phyloP scores from a whole-genome alignment of 2,329 filamentous ascomycete genomes.

The Westerdykella ornata region DNA sequence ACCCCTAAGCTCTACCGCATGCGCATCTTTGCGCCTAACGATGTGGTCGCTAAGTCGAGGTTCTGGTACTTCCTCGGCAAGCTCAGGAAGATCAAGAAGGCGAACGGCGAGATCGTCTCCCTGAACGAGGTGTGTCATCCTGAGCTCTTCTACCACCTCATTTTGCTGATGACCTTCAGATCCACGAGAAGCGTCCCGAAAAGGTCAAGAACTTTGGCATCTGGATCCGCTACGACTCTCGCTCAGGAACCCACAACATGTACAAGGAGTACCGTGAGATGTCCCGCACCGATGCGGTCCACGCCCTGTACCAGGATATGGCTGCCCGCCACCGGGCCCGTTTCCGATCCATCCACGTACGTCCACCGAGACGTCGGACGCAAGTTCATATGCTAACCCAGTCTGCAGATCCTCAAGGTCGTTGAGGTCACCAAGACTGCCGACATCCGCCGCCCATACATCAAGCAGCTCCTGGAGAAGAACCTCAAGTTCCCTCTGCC shows the following conservation, averaged over 20 bases:
- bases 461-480: conserved; percentile 97
- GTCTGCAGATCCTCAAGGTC: conserved; percentile 83
- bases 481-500: conserved; percentile 96
- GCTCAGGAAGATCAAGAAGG: conserved; percentile 99
- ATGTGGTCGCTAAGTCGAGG: conserved; percentile 97
- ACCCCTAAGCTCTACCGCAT: conserved; percentile 99
- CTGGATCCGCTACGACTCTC: conserved; percentile 99
- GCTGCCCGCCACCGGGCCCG: conserved; percentile 95
- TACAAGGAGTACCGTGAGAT: conserved; percentile 99
- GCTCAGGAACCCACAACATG: conserved; percentile 99
- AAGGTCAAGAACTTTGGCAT: conserved; percentile 99
- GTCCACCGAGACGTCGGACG: conserved; percentile 28
- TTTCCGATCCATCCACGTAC: conserved; percentile 97
- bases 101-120: conserved; percentile 97
- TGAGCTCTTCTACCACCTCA: background rate
- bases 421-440: conserved; percentile 93
- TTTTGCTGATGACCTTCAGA: conserved; percentile 48
- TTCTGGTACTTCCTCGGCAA: conserved; percentile 99
- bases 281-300: conserved; percentile 89
- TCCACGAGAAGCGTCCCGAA: conserved; percentile 96
- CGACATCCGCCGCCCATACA: conserved; percentile 96
- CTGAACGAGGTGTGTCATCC: conserved; percentile 75
- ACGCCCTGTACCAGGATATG: conserved; percentile 99
- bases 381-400: conserved; percentile 2
- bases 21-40: conserved; percentile 98